Evolutionary conservation across 306 rosid species (phyloP).

Genomic region (Inga leiocalycina): DNA sequence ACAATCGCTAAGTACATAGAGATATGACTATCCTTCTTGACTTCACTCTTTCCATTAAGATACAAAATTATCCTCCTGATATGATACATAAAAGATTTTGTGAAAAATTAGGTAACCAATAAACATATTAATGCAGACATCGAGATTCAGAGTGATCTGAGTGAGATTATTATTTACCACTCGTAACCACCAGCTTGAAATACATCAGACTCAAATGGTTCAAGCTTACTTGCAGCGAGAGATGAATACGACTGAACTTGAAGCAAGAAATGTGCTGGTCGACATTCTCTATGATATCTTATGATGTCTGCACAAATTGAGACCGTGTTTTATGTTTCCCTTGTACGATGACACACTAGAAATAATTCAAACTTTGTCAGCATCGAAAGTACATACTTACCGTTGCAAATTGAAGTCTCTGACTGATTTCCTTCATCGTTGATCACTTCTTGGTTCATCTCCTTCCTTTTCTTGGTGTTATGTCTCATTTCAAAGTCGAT

Average conservation of each 20-base stretch:
- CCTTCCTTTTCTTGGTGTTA: neutral
- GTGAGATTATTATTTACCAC: neutral
- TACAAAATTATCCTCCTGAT: neutral
- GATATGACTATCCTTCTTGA: neutral
- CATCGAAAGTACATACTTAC: neutral
- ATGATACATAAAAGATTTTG: neutral
- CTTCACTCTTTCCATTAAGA: neutral
- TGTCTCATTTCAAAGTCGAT: neutral
- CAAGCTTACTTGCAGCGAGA: neutral
- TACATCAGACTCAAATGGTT: neutral
- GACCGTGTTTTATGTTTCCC: neutral
- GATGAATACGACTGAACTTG: neutral
- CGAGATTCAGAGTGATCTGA: neutral
- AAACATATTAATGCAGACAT: neutral
- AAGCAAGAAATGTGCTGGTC: neutral
- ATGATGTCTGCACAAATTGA: neutral
- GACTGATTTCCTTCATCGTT: neutral
- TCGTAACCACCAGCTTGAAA: neutral
- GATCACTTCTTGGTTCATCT: neutral
- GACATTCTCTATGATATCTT: neutral
- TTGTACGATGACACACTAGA: no score
- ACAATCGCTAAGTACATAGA: neutral
- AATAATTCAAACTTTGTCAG: neutral
- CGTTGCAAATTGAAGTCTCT: neutral
- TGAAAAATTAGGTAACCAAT: neutral